A percentile compares a stretch with the other conserved stretches of the same genome.
phyloP scores from a whole-genome alignment of 1,284 basidiomycete species.

The Phellinidium pouzarii region DNA sequence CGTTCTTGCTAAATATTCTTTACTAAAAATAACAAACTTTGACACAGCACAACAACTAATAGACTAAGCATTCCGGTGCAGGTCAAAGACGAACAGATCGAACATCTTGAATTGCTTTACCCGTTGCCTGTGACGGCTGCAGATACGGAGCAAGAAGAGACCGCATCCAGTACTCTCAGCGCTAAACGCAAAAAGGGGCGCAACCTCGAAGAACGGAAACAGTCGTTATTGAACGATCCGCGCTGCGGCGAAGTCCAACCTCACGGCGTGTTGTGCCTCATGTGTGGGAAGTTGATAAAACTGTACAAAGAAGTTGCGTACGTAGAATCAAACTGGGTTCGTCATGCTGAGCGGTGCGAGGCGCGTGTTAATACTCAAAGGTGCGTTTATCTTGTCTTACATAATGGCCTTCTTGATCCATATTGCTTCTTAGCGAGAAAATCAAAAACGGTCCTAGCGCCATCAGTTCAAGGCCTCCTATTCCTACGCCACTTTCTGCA shows the following conservation, averaged over 20 bases:
- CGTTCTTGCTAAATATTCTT: not conserved
- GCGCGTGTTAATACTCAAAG: not conserved
- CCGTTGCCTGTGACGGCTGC: not conserved
- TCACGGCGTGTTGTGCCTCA: conserved; percentile 16
- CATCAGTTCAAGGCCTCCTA: not conserved
- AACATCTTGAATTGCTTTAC: not conserved
- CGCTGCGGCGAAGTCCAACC: conserved; percentile 14
- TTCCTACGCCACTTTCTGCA: not conserved
- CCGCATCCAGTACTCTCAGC: not conserved
- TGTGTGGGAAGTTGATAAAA: conserved; percentile 19
- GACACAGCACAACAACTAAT: not conserved
- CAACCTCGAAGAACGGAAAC: conserved; percentile 6
- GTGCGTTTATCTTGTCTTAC: not conserved
- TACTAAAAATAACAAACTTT: not conserved
- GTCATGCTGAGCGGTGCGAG: conserved; percentile 16
- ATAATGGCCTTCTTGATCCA: not conserved
- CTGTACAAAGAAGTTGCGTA: conserved; percentile 16
- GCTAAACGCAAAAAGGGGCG: conserved; percentile 16
- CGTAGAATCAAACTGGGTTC: conserved; percentile 18
- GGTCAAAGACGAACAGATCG: not conserved
- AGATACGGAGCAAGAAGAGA: not conserved
- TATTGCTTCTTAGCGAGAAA: not conserved
- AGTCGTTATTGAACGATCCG: conserved; percentile 9
- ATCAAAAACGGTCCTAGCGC: not conserved
- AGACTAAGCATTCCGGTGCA: no score